Conservation (phyloP, 345 rosid species). For the Hypericum perforatum region DNA sequence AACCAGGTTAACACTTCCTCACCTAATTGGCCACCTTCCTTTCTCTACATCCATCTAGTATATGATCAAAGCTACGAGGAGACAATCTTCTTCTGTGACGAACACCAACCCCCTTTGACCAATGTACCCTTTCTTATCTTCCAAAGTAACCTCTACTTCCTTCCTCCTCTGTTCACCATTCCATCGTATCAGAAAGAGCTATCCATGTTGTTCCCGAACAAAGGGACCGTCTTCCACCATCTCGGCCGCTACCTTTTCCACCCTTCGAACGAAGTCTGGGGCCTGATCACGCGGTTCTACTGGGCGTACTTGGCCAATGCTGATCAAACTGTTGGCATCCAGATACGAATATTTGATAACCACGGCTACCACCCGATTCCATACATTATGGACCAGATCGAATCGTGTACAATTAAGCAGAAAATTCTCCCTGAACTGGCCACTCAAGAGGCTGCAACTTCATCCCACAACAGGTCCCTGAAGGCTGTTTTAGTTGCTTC, state of each 20-base stretch:
- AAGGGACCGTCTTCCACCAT: constrained; percentile 14
- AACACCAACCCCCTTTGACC: too few relatives aligned
- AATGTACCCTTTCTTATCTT: constrained; percentile 14
- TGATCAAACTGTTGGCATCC: constrained; percentile 13
- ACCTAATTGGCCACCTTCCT: neutral
- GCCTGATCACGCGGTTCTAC: constrained; percentile 13
- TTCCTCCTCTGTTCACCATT: constrained; percentile 10
- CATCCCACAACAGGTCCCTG: neutral
- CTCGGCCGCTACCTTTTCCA: constrained; percentile 15
- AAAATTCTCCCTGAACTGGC: neutral
- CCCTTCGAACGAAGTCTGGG: constrained; percentile 16
- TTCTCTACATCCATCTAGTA: constrained; percentile 1
- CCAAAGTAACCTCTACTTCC: constrained; percentile 9
- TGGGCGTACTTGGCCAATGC: constrained; percentile 8
- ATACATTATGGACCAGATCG: constrained; percentile 9
- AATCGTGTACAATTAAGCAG: constrained; percentile 7
- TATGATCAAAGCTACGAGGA: neutral
- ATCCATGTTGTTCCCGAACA: constrained; percentile 14
- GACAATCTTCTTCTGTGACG: constrained; percentile 1
- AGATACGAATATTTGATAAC: constrained; percentile 10
- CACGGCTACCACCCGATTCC: neutral
- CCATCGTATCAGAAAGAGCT: constrained; percentile 6
- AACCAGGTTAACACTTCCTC: neutral
- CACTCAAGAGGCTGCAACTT: neutral
- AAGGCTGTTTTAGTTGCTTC: neutral